Base-by-base conservation (phyloP, 495 filamentous ascomycete species). In the Daldinia concentrica region DNA sequence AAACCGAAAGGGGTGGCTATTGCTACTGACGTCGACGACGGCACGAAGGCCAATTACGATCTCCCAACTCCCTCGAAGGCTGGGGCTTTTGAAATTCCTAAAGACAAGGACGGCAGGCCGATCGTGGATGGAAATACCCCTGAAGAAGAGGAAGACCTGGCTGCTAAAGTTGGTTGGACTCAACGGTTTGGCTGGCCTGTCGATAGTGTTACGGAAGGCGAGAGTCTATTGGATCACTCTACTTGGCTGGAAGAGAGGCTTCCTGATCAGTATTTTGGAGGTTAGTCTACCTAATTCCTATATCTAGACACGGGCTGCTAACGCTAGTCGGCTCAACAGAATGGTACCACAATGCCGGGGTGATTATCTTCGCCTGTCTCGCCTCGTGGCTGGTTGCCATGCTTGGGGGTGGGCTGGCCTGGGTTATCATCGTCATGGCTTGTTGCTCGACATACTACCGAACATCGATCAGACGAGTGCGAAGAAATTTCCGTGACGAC, bases 401-500 rank as follows among this genome's bases (percentile, higher is more conserved):
- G 8, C 82, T 98, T 9, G 96, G 95, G 55, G 95, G 95, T 66
- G 95, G 95, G 32, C 83, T 99, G 4, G 94, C 85, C 27, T 98
- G 95, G 95, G 86, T 98, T 50, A 91, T 98, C 72, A 83, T 97
- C 66, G 85, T 98, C 60, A 97, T 98, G 93, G 92, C 93, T 26
- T 82, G 86, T 61, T 98, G 95, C 79, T 90, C 89, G 62, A 97
- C 96, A 24, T 98, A 98, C 82, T 99, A 99, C 79, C 90, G 96
- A 54, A 99, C 95, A 2, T 99, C 95, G 1, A 87, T 97, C 64
- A 93, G 93, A 58, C 90, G 95, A 58, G 94, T 98, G 54, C 91
- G 95, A 60, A 90, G 96, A 63, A 99, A 99, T 78, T 97, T 97
- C 74, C 89, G 95, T 37, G 95, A 99, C 81, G 95, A 99, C 75